These are phyloP conservation scores for Gyromitra esculenta DNA, from an alignment of 2,329 filamentous ascomycete genomes.

Conservation along the genomic window DNA sequence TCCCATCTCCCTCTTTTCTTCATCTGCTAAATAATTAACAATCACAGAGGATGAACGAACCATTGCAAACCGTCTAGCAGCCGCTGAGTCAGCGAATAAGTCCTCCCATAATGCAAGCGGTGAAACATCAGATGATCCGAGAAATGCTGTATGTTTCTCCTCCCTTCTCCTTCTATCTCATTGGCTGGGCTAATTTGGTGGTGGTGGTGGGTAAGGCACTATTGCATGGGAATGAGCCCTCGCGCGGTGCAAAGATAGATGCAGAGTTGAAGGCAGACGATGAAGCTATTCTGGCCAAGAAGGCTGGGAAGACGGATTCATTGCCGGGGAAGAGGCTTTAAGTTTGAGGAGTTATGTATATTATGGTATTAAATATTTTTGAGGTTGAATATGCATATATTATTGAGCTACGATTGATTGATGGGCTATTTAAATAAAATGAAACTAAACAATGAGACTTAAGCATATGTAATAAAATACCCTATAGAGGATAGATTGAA, in stretches of 20 bases:
- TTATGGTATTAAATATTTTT: background rate
- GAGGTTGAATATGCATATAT: background rate
- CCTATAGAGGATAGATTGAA: too few species aligned
- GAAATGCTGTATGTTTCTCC: conserved; percentile 20
- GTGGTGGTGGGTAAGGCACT: conserved; percentile 64
- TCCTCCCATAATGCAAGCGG: conserved; percentile 57
- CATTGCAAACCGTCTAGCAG: conserved; percentile 76
- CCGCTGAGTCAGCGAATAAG: conserved; percentile 67
- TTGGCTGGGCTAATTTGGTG: background rate
- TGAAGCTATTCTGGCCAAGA: conserved; percentile 70
- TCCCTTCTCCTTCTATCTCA: background rate
- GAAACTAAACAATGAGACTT: too few species aligned
- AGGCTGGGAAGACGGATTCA: conserved; percentile 63
- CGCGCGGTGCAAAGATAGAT: conserved; percentile 76
- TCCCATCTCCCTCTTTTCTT: too few species aligned
- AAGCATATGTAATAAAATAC: too few species aligned
- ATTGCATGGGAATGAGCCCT: conserved; percentile 77
- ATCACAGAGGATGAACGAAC: conserved; percentile 73
- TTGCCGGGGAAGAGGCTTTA: conserved; percentile 12
- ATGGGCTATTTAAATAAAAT: too few species aligned
- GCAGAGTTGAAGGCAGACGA: conserved; percentile 75
- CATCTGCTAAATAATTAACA: conserved; percentile 5
- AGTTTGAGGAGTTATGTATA: conserved; percentile 1
- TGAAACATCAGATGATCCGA: conserved; percentile 60
- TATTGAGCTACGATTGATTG: too few species aligned